Percentiles rank a stretch among this genome's conserved stretches.
phyloP scores from a whole-genome alignment of 1,284 basidiomycete genomes.

The Boletus semigastroideus region DNA sequence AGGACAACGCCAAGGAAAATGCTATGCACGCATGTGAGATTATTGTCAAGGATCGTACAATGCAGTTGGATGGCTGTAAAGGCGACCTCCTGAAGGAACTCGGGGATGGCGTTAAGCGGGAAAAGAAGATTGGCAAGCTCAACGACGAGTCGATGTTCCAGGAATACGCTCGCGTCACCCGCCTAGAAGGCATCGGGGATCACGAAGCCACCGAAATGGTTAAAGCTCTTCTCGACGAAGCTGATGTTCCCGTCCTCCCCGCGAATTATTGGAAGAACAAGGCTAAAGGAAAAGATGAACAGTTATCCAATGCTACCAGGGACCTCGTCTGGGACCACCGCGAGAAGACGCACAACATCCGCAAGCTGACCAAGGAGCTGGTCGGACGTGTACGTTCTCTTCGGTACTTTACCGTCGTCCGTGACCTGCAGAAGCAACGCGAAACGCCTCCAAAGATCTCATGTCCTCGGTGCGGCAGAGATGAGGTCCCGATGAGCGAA shows the following conservation, averaged over 20 bases:
- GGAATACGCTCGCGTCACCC: slow-evolving; percentile 68
- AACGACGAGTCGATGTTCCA: slow-evolving; percentile 77
- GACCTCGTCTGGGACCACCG: slow-evolving; percentile 80
- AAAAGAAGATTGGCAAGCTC: slow-evolving; percentile 63
- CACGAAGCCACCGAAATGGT: slow-evolving; percentile 68
- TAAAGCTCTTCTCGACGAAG: slow-evolving; percentile 59
- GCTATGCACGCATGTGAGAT: slow-evolving; percentile 91
- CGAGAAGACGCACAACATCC: slow-evolving; percentile 83
- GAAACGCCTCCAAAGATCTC: slow-evolving; percentile 54
- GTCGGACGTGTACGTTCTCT: slow-evolving; percentile 85
- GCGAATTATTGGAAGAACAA: slow-evolving; percentile 41
- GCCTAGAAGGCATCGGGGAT: slow-evolving; percentile 72
- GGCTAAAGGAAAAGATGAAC: slow-evolving; percentile 55
- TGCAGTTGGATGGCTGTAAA: slow-evolving; percentile 80
- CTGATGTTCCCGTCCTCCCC: slow-evolving; percentile 50
- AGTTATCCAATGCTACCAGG: slow-evolving; percentile 52
- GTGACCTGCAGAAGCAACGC: slow-evolving; percentile 79
- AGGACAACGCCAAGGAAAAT: slow-evolving; percentile 47
- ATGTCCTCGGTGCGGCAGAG: slow-evolving; percentile 61
- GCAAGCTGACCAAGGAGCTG: slow-evolving; percentile 82
- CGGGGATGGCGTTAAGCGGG: slow-evolving; percentile 61
- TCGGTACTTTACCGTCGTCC: slow-evolving; percentile 88
- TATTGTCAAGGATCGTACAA: slow-evolving; percentile 80
- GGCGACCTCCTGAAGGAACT: slow-evolving; percentile 70
- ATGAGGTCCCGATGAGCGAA: slow-evolving; percentile 61